phyloP scores from a whole-genome alignment of 2,329 filamentous ascomycete genomes.

The Beauveria varroae region DNA sequence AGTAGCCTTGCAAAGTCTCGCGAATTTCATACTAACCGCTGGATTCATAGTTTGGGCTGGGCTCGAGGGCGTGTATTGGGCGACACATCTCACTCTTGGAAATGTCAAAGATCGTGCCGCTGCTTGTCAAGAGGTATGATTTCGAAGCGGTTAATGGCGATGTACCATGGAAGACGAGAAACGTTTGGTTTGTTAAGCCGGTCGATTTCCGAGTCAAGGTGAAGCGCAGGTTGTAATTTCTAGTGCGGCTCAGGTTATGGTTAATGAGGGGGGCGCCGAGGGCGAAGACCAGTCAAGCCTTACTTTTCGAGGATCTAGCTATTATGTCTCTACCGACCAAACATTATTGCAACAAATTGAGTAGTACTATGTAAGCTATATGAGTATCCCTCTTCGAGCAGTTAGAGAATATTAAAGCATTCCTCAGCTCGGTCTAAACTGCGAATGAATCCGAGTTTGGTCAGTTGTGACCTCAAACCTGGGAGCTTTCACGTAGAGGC shows the following conservation, averaged over 20 bases:
- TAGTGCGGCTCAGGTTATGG: neutral
- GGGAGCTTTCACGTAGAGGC: too few species aligned
- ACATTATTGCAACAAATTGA: too few species aligned
- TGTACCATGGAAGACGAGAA: constrained; percentile 25
- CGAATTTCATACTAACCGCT: neutral
- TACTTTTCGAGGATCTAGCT: too few species aligned
- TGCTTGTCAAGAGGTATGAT: constrained; percentile 27
- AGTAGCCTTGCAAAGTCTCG: neutral
- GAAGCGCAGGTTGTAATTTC: neutral
- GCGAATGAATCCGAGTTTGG: too few species aligned
- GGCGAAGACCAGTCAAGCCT: too few species aligned
- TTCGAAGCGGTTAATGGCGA: constrained; percentile 19
- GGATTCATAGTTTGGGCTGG: constrained; percentile 28
- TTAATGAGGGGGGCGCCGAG: too few species aligned
- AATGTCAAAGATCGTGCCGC: constrained; percentile 34
- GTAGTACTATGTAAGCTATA: too few species aligned
- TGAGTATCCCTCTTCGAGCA: too few species aligned
- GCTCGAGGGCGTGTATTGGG: constrained; percentile 35
- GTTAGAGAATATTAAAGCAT: too few species aligned
- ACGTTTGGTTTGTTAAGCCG: constrained; percentile 37
- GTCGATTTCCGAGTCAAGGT: constrained; percentile 28
- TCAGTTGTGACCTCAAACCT: too few species aligned
- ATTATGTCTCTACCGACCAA: too few species aligned
- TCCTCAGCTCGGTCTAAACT: too few species aligned
- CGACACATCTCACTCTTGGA: constrained; percentile 37